Base-by-base conservation (phyloP, 2,329 filamentous ascomycete genomes). In the Colletotrichum tropicicola region DNA sequence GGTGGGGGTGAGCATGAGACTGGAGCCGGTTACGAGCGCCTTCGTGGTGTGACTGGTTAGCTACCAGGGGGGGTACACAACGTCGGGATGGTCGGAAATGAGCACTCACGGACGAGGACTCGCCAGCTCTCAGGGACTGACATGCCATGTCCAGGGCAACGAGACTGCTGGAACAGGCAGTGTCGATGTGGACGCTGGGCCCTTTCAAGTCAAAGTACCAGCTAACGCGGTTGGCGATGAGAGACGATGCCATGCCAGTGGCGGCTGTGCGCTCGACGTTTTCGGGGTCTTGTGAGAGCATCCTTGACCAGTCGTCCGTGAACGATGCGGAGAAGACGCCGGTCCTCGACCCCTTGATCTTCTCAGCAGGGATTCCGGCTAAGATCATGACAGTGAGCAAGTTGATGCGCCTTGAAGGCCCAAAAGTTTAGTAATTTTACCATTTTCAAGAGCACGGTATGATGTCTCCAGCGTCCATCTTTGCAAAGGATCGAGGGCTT, bases 371-470 rank as follows among this genome's bases (percentile, higher is more conserved):
- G 0, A 78, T 48, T 9, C 80, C 79, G 1, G 75, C 76, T 5
- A 70, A 69, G 37, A 77, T 77, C 3, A 87, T 12, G 9, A 8
- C 15, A n/a, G 35, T 39, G 35, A n/a, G n/a, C n/a, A n/a, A n/a
- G n/a, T n/a, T n/a, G n/a, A n/a, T n/a, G n/a, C n/a, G n/a, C n/a
- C n/a, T n/a, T n/a, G n/a, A n/a, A n/a, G n/a, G n/a, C n/a, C n/a
- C n/a, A n/a, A n/a, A n/a, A n/a, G n/a, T n/a, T n/a, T n/a, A n/a
- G n/a, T n/a, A n/a, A n/a, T n/a, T 69, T 58, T 44, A 77, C 75
- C 73, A 48, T 76, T 78, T 61, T 80, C 77, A n/a, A 80, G 73
- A 2, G 77, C 75, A 2, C 68, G 69, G n/a, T 77, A 80, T 1
- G 75, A 68, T 15, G 70, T 52, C 51, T 79, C 77, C 8, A 79